Conservation (phyloP, 2,329 filamentous ascomycete genomes). For the Colletotrichum sp. region DNA sequence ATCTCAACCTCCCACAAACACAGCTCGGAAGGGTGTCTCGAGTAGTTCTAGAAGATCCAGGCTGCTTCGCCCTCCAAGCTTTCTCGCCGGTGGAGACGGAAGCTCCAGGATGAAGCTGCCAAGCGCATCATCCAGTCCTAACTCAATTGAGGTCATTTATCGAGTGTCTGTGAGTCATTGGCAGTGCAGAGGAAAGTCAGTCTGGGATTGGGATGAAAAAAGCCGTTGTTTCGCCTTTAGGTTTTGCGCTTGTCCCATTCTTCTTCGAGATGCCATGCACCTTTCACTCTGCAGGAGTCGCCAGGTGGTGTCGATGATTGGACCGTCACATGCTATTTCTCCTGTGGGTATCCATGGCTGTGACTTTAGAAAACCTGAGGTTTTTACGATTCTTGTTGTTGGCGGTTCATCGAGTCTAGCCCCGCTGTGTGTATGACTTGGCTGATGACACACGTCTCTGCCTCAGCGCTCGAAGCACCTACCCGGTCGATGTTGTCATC, state of each 20-base stretch:
- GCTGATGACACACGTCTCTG: neutral
- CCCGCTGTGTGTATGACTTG: neutral
- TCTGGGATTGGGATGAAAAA: neutral
- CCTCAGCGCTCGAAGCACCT: neutral
- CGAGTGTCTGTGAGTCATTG: neutral
- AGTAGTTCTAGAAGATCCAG: neutral
- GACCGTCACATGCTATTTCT: neutral
- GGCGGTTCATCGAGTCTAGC: neutral
- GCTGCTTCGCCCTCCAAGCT: neutral
- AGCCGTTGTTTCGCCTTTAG: neutral
- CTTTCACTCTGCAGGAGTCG: neutral
- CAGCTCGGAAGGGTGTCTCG: neutral
- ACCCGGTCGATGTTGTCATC: neutral
- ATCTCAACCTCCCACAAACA: neutral
- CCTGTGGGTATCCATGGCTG: neutral
- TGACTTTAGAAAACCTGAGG: rapidly evolving
- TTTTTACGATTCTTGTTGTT: neutral
- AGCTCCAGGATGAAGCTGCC: neutral
- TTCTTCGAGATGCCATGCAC: neutral
- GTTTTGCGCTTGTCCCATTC: neutral
- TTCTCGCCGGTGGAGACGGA: neutral
- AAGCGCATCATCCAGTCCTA: neutral
- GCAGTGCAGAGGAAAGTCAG: neutral
- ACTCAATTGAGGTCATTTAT: neutral
- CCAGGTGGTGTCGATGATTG: neutral